Evolutionary conservation across 1,284 basidiomycete genomes (phyloP), one percentile per base, ranked within the genome.

Genomic region (Stereum hirsutum): DNA sequence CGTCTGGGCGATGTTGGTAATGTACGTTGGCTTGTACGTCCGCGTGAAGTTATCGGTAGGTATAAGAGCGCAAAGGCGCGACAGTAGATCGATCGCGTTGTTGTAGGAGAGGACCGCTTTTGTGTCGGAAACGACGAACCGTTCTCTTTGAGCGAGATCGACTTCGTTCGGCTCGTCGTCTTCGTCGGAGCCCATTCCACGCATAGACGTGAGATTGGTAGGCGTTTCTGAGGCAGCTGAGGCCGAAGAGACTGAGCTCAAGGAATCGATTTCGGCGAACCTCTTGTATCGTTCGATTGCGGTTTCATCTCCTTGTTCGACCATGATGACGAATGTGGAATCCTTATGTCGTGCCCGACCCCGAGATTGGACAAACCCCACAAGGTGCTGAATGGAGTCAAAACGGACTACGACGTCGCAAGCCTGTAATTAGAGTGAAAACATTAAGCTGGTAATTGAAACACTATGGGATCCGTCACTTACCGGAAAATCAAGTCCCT

Each of bases 391-490:
- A 10, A 89, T 64, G 1, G 74, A 65, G 54, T 92, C 86, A 52
- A 89, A 89, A 8, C 89, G 81, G 46, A 91, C 70, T 40, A 89
- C 84, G n/a, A 90, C 67, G 53, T 88, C 83, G 58, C 88, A 90
- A 8, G 82, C 81, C 83, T 88, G 44, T 11, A 33, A 4, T 42
- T 43, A 33, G 24, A 43, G 30, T 28, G 24, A 41, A 35, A 49
- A 39, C 43, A 41, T 23, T 31, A 34, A 28, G 26, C 42, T 53
- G 45, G 30, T 32, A 10, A 14, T 11, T 26, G n/a, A 12, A 24
- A 24, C 40, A 33, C 14, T 20, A 42, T 21, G 25, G 30, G 45
- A 12, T 4, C 51, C 26, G 20, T 46, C 17, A 52, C 71, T 42
- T 55, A 83, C 82, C 11, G 81, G 84, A 60, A 92, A 89, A 59